Conservation (phyloP, 257 asterid genomes). For the Hygrophila difformis region DNA sequence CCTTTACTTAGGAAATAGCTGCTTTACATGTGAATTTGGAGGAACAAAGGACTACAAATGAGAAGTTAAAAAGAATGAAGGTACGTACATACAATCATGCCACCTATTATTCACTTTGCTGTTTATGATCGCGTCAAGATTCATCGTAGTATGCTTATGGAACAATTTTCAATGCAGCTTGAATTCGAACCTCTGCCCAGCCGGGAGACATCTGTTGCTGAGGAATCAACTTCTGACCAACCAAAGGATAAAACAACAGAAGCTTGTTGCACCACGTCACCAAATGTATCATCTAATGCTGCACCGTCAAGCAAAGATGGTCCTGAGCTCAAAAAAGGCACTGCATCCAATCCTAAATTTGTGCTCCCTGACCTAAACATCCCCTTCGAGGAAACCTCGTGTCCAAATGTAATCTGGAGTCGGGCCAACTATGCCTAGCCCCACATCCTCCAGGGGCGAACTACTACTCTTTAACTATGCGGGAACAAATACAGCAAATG, state of each 20-base stretch:
- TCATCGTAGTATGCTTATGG: no score
- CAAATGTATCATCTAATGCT: slow-evolving; percentile 1
- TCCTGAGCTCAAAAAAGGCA: neutral
- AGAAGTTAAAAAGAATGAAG: slow-evolving; percentile 59
- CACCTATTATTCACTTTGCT: neutral
- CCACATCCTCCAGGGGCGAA: no score
- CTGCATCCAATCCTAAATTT: slow-evolving; percentile 9
- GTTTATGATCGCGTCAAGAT: no score
- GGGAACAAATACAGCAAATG: no score
- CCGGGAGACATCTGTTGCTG: neutral
- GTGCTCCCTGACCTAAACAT: slow-evolving; percentile 14
- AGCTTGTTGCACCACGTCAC: slow-evolving; percentile 2
- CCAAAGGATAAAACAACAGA: no score
- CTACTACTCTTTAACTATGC: no score
- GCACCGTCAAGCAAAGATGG: neutral
- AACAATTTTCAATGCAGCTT: no score
- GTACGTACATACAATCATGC: slow-evolving; percentile 23
- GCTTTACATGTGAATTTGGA: slow-evolving; percentile 36
- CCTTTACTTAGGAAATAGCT: slow-evolving; percentile 33
- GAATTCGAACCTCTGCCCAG: no score
- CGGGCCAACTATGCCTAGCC: no score
- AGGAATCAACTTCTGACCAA: no score
- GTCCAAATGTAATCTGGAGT: slow-evolving; percentile 16
- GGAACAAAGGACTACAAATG: slow-evolving; percentile 39
- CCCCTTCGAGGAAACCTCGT: slow-evolving; percentile 25